A percentile compares a stretch with the other conserved stretches of the same genome.
Evolutionary conservation across 805 yeast species (phyloP).

Genomic region (Candida michaelii): DNA sequence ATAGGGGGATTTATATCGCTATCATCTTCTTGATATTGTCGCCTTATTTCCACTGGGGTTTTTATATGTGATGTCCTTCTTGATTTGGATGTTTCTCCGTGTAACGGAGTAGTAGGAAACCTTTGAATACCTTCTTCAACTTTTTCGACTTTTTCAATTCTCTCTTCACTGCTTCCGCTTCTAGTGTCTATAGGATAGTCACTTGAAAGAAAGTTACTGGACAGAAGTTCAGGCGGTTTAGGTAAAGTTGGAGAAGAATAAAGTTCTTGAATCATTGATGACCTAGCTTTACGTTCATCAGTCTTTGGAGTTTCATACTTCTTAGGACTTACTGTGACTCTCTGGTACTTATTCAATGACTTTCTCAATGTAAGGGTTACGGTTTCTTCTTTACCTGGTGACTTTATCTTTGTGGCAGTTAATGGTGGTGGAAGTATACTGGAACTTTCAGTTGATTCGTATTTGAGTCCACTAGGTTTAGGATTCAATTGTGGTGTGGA

Average conservation of each 20-base stretch:
- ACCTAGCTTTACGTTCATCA: constrained; percentile 21
- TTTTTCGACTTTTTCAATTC: constrained; percentile 1
- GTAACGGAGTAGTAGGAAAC: constrained; percentile 51
- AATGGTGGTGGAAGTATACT: constrained; percentile 23
- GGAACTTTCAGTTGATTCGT: constrained; percentile 26
- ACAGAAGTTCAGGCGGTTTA: constrained; percentile 35
- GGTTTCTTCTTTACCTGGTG: constrained; percentile 6
- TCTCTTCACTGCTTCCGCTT: neutral
- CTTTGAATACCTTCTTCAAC: constrained; percentile 28
- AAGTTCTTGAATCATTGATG: constrained; percentile 35
- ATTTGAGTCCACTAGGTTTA: constrained; percentile 9
- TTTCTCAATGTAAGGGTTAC: constrained; percentile 28
- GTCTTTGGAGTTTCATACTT: constrained; percentile 18
- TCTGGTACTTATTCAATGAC: constrained; percentile 31
- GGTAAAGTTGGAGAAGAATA: constrained; percentile 46
- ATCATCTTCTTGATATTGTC: constrained; percentile 25
- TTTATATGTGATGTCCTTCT: constrained; percentile 18
- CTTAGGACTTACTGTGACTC: constrained; percentile 31
- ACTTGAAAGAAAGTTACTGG: constrained; percentile 4
- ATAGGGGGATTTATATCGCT: constrained; percentile 32
- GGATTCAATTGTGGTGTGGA: constrained; percentile 13
- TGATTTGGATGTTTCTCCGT: constrained; percentile 18
- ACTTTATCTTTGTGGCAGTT: constrained; percentile 10
- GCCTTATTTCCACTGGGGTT: constrained; percentile 26
- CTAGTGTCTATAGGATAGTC: constrained; percentile 2